Conservation (phyloP, 148 eudicot genomes). For the Heliamphora exappendiculata region DNA sequence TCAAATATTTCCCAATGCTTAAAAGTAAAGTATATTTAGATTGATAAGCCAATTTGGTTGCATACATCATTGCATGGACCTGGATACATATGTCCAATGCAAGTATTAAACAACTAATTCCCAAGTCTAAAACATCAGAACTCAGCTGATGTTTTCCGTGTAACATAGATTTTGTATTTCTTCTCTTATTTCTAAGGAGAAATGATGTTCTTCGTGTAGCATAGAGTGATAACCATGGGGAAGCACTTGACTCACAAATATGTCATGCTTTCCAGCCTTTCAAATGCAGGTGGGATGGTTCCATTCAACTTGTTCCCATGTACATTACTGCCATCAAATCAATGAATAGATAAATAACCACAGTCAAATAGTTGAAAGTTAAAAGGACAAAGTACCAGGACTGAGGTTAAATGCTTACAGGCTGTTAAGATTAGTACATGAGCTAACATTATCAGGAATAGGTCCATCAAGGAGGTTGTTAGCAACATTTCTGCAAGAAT, state of each 20-base stretch:
- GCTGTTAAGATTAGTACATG: constrained; percentile 92
- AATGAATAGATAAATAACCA: not conserved
- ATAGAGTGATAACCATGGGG: not conserved
- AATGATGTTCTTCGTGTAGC: not conserved
- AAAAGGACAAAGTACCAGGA: not conserved
- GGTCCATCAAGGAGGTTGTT: constrained; percentile 79
- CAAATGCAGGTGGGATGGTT: constrained; percentile 67
- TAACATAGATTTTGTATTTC: too few species aligned
- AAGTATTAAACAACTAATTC: not conserved
- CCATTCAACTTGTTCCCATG: constrained; percentile 84
- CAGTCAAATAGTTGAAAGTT: not conserved
- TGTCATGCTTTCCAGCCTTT: constrained; percentile 91
- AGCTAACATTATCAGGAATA: constrained; percentile 77
- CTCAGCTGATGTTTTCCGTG: too few species aligned
- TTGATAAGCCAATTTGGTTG: not conserved
- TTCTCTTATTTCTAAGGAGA: not conserved
- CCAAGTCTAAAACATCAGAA: not conserved
- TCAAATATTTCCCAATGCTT: not conserved
- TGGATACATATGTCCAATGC: not conserved
- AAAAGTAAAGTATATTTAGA: not conserved
- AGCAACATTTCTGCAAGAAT: constrained; percentile 68
- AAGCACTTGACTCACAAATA: constrained; percentile 56
- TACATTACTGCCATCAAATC: constrained; percentile 46
- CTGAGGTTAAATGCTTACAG: constrained; percentile 46
- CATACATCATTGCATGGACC: not conserved